A percentile compares a stretch with the other conserved stretches of the same genome.
Evolutionary conservation across 169 alveolate species (phyloP).

Genomic region (Plasmodium vivax): DNA sequence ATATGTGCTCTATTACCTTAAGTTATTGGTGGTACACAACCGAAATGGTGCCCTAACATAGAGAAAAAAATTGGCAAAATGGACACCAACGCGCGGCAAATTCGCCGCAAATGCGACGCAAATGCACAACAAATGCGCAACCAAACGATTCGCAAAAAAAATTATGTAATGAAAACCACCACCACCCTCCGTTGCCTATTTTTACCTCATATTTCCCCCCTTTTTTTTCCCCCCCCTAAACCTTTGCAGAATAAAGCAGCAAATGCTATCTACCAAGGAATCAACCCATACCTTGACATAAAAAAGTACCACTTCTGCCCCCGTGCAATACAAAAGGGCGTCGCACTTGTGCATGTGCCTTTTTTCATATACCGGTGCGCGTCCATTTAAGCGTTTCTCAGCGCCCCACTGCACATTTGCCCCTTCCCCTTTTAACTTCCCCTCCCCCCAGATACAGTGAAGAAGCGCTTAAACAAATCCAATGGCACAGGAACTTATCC

Average conservation of each 20-base stretch:
- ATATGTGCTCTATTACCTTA: background rate
- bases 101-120: background rate
- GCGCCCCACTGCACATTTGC: background rate
- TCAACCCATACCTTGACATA: constrained; percentile 1
- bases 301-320: background rate
- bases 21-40: background rate
- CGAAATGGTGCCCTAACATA: background rate
- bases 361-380: background rate
- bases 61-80: background rate
- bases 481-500: constrained; percentile 12
- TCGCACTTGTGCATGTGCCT: background rate
- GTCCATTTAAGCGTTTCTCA: background rate
- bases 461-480: background rate
- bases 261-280: background rate
- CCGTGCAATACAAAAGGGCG: background rate
- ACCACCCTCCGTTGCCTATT: background rate
- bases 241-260: background rate
- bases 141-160: too few relatives aligned
- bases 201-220: background rate
- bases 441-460: background rate
- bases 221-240: background rate
- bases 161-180: background rate
- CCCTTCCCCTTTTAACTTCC: background rate
- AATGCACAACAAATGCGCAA: too few relatives aligned
- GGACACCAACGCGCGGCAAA: background rate